Percentiles rank a stretch among this genome's conserved stretches.
These are phyloP conservation scores for Juncus effusus DNA, from an alignment of 176 grass and related monocot species.

Conservation along the genomic window DNA sequence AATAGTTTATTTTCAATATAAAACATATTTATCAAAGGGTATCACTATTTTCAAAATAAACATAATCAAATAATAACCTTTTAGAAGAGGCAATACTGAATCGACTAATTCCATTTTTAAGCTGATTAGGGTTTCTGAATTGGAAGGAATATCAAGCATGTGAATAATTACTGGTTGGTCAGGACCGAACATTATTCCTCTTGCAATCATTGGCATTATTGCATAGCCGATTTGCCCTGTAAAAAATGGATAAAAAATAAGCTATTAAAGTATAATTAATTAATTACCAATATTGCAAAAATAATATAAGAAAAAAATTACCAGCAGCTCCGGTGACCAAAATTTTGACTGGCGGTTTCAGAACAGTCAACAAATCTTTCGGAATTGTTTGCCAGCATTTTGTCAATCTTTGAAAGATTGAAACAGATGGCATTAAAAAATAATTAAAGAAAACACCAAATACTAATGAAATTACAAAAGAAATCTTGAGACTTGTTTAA, in stretches of 20 bases:
- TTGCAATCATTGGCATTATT: constrained; percentile 65
- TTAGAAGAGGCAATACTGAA: constrained; percentile 61
- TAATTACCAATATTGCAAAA: not conserved
- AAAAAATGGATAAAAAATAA: constrained; percentile 6
- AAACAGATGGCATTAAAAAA: constrained; percentile 20
- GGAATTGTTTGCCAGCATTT: constrained; percentile 33
- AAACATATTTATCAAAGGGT: constrained; percentile 10
- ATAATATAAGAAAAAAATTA: constrained; percentile 12
- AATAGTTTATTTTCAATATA: not conserved
- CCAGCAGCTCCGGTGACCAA: constrained; percentile 72
- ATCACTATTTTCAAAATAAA: constrained; percentile 2
- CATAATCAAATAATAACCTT: constrained; percentile 36
- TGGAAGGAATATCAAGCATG: constrained; percentile 47
- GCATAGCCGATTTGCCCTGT: constrained; percentile 81
- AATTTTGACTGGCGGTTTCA: constrained; percentile 50
- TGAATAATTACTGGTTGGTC: constrained; percentile 70
- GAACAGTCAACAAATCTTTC: constrained; percentile 11
- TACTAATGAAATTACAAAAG: not conserved
- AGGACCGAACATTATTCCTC: constrained; percentile 60
- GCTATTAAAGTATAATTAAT: too few relatives aligned
- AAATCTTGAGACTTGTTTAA: not conserved
- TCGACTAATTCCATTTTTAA: constrained; percentile 73
- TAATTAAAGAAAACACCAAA: not conserved
- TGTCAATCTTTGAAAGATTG: constrained; percentile 32
- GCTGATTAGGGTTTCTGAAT: constrained; percentile 36